Conservation (phyloP, 192 early-diverging fungal species). For the Phycomyces nitens region DNA sequence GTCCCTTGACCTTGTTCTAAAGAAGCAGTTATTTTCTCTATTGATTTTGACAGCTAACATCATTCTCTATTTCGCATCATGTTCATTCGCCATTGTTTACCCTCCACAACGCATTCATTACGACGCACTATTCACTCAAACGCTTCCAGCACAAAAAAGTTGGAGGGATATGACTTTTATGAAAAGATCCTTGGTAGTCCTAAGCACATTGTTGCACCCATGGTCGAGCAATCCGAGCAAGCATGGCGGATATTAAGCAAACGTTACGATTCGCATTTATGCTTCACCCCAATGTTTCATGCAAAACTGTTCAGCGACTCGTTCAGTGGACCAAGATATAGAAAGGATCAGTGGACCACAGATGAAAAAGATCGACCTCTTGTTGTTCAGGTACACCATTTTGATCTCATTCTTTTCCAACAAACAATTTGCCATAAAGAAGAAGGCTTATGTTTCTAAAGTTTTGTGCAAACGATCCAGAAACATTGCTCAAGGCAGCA, state of each 20-base stretch:
- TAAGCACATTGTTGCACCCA: conserved; percentile 83
- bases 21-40: no score
- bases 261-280: conserved; percentile 80
- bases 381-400: conserved; percentile 63
- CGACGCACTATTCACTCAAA: not conserved
- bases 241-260: conserved; percentile 93
- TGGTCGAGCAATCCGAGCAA: conserved; percentile 96
- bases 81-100: no score
- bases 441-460: conserved; percentile 27
- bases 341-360: conserved; percentile 68
- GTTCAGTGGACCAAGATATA: conserved; percentile 52
- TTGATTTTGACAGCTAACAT: no score
- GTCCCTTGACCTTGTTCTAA: no score
- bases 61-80: no score
- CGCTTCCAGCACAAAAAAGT: conserved; percentile 41
- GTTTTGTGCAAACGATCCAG: conserved; percentile 98
- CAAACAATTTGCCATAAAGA: not conserved
- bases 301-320: conserved; percentile 79
- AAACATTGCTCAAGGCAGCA: conserved; percentile 77
- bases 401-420: no score
- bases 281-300: conserved; percentile 99
- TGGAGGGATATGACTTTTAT: conserved; percentile 80
- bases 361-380: conserved; percentile 72
- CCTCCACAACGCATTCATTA: not conserved
- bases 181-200: conserved; percentile 64